A percentile compares a stretch with the other conserved stretches of the same genome.
Conservation (phyloP, 1,284 basidiomycete species). For the Tetrapyrgos nigripes region DNA sequence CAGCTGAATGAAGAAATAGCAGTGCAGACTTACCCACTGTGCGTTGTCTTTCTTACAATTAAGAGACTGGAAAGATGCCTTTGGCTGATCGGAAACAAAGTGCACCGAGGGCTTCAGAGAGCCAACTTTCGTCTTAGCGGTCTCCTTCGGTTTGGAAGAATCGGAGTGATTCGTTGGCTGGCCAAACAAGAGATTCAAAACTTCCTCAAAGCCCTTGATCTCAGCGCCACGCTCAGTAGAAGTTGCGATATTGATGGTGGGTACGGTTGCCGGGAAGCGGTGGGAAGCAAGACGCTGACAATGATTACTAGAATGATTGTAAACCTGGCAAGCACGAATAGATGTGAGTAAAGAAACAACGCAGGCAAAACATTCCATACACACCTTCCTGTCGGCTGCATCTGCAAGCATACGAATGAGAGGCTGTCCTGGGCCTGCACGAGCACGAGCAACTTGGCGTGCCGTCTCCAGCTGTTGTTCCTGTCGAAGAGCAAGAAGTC, state of each 20-base stretch:
- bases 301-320: neutral
- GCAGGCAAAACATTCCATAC: neutral
- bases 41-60: too few species aligned
- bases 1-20: neutral
- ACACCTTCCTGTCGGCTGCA: neutral
- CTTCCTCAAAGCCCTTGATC: too few species aligned
- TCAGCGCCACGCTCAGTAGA: too few species aligned
- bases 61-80: too few species aligned
- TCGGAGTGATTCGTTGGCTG: neutral
- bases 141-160: neutral
- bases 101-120: neutral
- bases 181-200: constrained; percentile 3
- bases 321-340: neutral
- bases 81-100: too few species aligned
- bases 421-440: neutral
- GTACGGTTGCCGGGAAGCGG: neutral
- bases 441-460: neutral
- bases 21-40: too few species aligned
- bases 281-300: neutral
- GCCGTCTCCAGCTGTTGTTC: neutral
- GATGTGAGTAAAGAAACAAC: neutral
- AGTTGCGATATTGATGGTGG: too few species aligned
- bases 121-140: too few species aligned
- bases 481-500: constrained; percentile 1
- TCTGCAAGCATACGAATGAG: neutral